Base-by-base conservation (phyloP, 208 protist genomes). In the Leishmania arabica region DNA sequence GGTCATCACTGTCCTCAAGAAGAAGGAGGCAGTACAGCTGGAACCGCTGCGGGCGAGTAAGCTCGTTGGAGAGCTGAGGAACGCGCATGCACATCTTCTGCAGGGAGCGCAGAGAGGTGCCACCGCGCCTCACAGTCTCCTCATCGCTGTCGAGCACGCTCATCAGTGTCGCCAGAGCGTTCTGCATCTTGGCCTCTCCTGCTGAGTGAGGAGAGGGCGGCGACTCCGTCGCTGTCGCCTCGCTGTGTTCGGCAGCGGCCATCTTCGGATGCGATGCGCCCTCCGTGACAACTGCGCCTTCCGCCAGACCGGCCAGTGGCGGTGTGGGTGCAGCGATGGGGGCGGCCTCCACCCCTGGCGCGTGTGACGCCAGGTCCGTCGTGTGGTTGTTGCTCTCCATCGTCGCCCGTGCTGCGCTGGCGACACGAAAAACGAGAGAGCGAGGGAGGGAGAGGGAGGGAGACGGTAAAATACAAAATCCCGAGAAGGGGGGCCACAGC, bases 21-120 rank as follows among this genome's bases (percentile, higher is more conserved):
- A 95, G 87, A 49, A 97, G 83, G n/a, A 86, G 73, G 45, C 68
- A 37, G 82, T 97, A 97, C 24, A 95, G 83, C 69, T 86, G 87
- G 42, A 81, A 88, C 0, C 91, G 90, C 49, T 82, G 84, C 27
- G 77, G 64, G 2, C 87, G 86, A 19, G 75, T 89, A 40, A 95
- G 79, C 13, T 80, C 65, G 13, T 56, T 71, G 24, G 91, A 91
- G 47, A 97, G 84, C 5, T 90, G 75, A 13, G 90, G 93, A n/a
- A 94, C 66, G 54, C 81, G 82, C 75, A 92, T 88, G 78, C 91
- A 96, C 42, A 82, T 83, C 77, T 89, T 86, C 66, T 93, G 91
- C 51, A 96, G 17, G n/a, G 85, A 45, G 45, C 65, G 73, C 60
- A 93, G 77, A 17, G 82, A 66, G 19, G 24, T 24, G 31, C n/a